A percentile compares a stretch with the other conserved stretches of the same genome.
These are phyloP conservation scores for Teratosphaeriaceae sp. DNA, from an alignment of 2,329 filamentous ascomycete genomes.

Conservation along the genomic window DNA sequence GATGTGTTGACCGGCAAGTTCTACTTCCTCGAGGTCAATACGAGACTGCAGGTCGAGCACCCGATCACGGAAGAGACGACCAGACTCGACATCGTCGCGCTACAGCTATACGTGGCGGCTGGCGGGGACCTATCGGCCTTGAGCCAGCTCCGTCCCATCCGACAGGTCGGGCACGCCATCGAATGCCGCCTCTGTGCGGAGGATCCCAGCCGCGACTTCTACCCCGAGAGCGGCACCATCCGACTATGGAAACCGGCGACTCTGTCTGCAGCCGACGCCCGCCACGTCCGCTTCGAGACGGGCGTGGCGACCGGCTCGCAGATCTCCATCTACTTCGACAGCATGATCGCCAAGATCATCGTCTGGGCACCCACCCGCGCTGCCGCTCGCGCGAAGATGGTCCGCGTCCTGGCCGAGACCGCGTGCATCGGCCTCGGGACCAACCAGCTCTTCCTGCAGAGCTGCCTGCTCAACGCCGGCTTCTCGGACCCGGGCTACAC, in stretches of 20 bases:
- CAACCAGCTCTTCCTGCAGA: not conserved
- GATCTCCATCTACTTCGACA: not conserved
- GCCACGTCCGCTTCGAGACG: not conserved
- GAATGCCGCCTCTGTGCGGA: slow-evolving; percentile 11
- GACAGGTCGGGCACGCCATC: slow-evolving; percentile 9
- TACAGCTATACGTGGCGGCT: slow-evolving; percentile 8
- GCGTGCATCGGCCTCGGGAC: not conserved
- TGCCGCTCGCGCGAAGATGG: not conserved
- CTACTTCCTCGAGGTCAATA: slow-evolving; percentile 98
- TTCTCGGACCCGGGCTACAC: not conserved
- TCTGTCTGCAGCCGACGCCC: not conserved
- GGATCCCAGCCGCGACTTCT: slow-evolving; percentile 7
- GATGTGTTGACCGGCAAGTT: slow-evolving; percentile 74
- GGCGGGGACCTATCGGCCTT: slow-evolving; percentile 4
- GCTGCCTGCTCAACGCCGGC: not conserved
- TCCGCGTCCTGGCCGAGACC: not conserved
- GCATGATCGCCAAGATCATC: not conserved
- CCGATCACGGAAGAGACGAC: slow-evolving; percentile 71
- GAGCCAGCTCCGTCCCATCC: not conserved
- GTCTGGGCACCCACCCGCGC: not conserved
- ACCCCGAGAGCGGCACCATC: slow-evolving; percentile 5
- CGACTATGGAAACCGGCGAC: not conserved
- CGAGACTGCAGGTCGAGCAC: slow-evolving; percentile 98
- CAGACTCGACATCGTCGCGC: slow-evolving; percentile 33
- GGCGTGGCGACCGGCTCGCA: not conserved